phyloP scores from a whole-genome alignment of 352 stramenopile species.

The Peronospora belbahrii region DNA sequence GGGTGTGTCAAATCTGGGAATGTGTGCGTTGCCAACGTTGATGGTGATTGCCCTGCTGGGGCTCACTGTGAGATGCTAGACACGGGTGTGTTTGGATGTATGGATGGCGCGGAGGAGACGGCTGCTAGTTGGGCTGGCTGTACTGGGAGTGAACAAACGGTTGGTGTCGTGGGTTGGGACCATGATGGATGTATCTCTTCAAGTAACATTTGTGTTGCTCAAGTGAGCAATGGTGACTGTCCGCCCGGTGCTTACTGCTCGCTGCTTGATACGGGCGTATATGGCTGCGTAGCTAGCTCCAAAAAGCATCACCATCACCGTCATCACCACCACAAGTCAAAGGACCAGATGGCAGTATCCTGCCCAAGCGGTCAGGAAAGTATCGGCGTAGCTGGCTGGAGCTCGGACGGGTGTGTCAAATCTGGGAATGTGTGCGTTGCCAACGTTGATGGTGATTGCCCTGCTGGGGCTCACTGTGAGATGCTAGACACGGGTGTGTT shows the following conservation, averaged over 20 bases:
- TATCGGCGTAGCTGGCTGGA: no score
- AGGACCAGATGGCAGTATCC: no score
- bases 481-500: no score
- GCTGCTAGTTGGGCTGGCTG: constrained; percentile 1
- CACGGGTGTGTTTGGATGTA: constrained; percentile 20
- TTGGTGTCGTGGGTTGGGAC: constrained; percentile 14
- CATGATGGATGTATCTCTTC: constrained; percentile 16
- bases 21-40: constrained; percentile 11
- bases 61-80: constrained; percentile 12
- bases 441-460: no score
- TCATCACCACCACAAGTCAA: no score
- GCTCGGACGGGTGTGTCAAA: no score
- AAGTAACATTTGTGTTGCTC: constrained; percentile 15
- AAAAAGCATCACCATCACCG: constrained; percentile 3
- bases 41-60: constrained; percentile 12
- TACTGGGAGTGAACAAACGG: constrained; percentile 3
- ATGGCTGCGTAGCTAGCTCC: constrained; percentile 19
- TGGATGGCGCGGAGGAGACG: constrained; percentile 3
- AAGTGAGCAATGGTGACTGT: constrained; percentile 21
- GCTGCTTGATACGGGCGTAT: constrained; percentile 23
- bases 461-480: no score
- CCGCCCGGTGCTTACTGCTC: constrained; percentile 16
- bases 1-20: constrained; percentile 8
- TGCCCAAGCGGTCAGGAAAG: constrained; percentile 15
- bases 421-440: no score